A percentile compares a stretch with the other conserved stretches of the same genome.
Conservation (phyloP, 495 filamentous ascomycete species). For the Xylaria scruposa region DNA sequence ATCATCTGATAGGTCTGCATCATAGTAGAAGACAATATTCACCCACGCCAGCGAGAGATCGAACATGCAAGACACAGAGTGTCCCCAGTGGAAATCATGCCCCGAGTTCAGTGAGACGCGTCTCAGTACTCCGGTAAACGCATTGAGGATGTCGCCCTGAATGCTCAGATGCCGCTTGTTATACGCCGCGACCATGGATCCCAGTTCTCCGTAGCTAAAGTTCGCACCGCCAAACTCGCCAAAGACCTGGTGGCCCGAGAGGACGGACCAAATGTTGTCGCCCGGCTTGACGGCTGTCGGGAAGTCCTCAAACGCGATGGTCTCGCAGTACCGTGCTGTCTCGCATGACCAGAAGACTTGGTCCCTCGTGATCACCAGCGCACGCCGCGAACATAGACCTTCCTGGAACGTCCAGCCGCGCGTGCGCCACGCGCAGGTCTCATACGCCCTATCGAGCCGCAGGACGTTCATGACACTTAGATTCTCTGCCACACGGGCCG, state of each 20-base stretch:
- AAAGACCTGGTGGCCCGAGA: slow-evolving; percentile 28
- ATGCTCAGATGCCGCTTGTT: slow-evolving; percentile 22
- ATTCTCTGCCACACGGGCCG: slow-evolving; percentile 1
- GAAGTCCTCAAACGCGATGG: slow-evolving; percentile 29
- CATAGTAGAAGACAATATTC: background rate
- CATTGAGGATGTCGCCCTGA: slow-evolving; percentile 23
- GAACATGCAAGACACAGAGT: slow-evolving; percentile 26
- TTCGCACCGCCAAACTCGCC: slow-evolving; percentile 28
- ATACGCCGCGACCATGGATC: slow-evolving; percentile 18
- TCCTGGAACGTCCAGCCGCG: slow-evolving; percentile 55
- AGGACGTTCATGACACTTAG: slow-evolving; percentile 5
- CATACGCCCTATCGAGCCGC: slow-evolving; percentile 4
- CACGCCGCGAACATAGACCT: slow-evolving; percentile 41
- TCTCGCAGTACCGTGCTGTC: slow-evolving; percentile 29
- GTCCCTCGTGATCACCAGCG: slow-evolving; percentile 39
- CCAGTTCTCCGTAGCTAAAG: slow-evolving; percentile 25
- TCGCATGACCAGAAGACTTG: slow-evolving; percentile 43
- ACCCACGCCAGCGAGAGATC: background rate
- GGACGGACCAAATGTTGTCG: slow-evolving; percentile 19
- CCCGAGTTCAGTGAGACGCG: slow-evolving; percentile 25
- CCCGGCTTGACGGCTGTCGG: slow-evolving; percentile 23
- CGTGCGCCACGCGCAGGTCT: slow-evolving; percentile 40
- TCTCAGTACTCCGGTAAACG: slow-evolving; percentile 29
- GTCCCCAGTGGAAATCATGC: slow-evolving; percentile 31
- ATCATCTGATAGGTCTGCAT: background rate